Evolutionary conservation across 768 basidiomycete genomes (phyloP).

Genomic region (Russula olivacea): DNA sequence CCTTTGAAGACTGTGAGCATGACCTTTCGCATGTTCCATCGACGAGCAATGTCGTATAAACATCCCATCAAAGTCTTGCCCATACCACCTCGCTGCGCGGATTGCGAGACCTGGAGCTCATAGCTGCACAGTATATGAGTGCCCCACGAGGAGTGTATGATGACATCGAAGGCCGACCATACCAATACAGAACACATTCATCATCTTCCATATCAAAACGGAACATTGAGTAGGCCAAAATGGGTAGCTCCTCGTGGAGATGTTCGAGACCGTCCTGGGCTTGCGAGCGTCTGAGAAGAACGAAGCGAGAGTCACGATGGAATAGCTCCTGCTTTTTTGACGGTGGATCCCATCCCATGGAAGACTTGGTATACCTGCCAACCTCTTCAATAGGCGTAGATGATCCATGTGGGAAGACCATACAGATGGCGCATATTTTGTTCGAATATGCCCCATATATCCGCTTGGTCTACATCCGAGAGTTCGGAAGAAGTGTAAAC

Average conservation of each 20-base stretch:
- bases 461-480: constrained; percentile 3
- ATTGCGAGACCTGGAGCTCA: constrained; percentile 58
- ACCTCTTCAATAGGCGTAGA: constrained; percentile 29
- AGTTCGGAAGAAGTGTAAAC: constrained; percentile 11
- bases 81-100: constrained; percentile 46
- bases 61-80: constrained; percentile 50
- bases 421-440: constrained; percentile 22
- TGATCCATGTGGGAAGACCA: not conserved
- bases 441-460: constrained; percentile 21
- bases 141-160: not conserved
- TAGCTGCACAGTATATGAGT: constrained; percentile 44
- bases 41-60: constrained; percentile 45
- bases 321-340: constrained; percentile 59
- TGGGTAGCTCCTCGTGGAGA: constrained; percentile 30
- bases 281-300: constrained; percentile 36
- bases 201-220: constrained; percentile 67
- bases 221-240: constrained; percentile 46
- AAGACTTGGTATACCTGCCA: constrained; percentile 49
- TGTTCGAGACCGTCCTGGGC: constrained; percentile 9
- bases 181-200: constrained; percentile 69
- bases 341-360: constrained; percentile 59
- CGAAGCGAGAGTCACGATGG: constrained; percentile 51
- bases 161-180: constrained; percentile 11
- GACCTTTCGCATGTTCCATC: constrained; percentile 59
- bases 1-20: constrained; percentile 75